These are phyloP conservation scores for Tardiomyces blankii DNA, from an alignment of 1,139 yeast species.

Conservation along the genomic window DNA sequence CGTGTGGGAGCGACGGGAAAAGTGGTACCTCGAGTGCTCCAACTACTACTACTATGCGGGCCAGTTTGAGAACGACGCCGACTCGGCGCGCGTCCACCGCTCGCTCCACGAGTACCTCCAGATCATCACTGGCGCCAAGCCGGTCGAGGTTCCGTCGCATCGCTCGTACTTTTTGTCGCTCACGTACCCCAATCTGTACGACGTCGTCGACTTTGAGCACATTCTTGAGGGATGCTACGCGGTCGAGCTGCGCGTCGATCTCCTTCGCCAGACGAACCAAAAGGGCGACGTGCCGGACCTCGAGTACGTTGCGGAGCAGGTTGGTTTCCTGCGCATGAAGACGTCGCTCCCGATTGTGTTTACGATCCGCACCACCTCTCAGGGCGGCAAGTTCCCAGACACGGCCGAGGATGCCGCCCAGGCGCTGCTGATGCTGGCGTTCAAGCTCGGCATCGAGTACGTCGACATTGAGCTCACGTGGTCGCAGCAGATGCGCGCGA, in stretches of 20 bases:
- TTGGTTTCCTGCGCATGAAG: constrained; percentile 53
- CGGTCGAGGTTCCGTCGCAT: constrained; percentile 14
- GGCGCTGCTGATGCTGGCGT: constrained; percentile 47
- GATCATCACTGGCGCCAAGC: constrained; percentile 51
- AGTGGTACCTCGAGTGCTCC: constrained; percentile 72
- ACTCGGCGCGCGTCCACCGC: constrained; percentile 45
- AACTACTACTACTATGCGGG: constrained; percentile 70
- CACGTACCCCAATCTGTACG: constrained; percentile 39
- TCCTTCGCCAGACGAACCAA: constrained; percentile 35
- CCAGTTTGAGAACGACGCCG: constrained; percentile 47
- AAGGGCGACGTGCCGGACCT: constrained; percentile 11
- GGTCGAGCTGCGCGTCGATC: constrained; percentile 74
- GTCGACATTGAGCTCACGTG: constrained; percentile 41
- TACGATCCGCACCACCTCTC: constrained; percentile 66
- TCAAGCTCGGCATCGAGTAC: constrained; percentile 47
- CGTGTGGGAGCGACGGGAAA: constrained; percentile 78
- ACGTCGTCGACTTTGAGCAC: constrained; percentile 36
- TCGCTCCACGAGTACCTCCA: constrained; percentile 50
- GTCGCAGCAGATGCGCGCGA: constrained; percentile 32
- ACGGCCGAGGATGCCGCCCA: constrained; percentile 37
- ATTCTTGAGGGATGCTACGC: constrained; percentile 61
- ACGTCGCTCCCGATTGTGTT: constrained; percentile 69
- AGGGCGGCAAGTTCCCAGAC: constrained; percentile 75
- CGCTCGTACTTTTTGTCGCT: constrained; percentile 67
- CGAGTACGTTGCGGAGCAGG: constrained; percentile 58